Conservation (phyloP, 306 rosid species). For the cucumber (Cucumis sativus) region Cucumber_9930_V3 NC_026657.2:3282501-3283000, state of each 20-base stretch:
- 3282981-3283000: too few relatives aligned
- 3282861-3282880: constrained; percentile 6
- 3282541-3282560: constrained; percentile 3
- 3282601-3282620: not conserved
- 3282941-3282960: too few relatives aligned
- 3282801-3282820: not conserved
- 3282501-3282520: not conserved
- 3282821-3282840: not conserved
- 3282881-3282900: constrained; percentile 2
- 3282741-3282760: not conserved
- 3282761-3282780: not conserved
- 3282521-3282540: not conserved
- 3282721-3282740: not conserved
- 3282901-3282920: not conserved
- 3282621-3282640: not conserved
- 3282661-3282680: not conserved
- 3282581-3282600: not conserved
- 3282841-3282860: constrained; percentile 7
- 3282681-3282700: not conserved
- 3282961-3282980: too few relatives aligned
- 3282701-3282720: not conserved
- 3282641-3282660: not conserved
- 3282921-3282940: not conserved
- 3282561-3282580: not conserved
- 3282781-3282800: constrained; percentile 9